Conservation (phyloP, 495 filamentous ascomycete genomes). For the Penicillium malachiteum region DNA sequence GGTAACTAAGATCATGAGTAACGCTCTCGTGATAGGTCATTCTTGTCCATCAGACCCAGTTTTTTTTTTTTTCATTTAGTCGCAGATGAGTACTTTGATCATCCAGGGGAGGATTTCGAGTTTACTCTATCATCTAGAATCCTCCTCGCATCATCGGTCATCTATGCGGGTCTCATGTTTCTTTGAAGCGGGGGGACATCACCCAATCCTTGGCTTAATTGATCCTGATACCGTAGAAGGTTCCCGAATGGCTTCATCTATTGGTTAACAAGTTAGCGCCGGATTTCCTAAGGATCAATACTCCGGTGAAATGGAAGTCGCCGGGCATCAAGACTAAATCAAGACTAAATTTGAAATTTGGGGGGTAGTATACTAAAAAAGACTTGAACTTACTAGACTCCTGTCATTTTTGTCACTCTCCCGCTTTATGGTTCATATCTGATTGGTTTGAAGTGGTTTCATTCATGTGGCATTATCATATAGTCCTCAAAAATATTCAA, state of each 20-base stretch:
- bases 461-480: slow-evolving; percentile 20
- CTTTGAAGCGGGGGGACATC: not conserved
- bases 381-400: too few relatives aligned
- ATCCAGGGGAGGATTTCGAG: slow-evolving; percentile 17
- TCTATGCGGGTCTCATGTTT: not conserved
- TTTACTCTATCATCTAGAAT: not conserved
- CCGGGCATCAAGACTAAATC: not conserved
- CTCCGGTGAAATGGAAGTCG: too few relatives aligned
- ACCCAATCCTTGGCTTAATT: not conserved
- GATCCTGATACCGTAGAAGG: not conserved
- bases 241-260: not conserved
- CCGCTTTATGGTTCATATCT: not conserved
- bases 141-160: not conserved
- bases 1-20: not conserved
- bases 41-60: slow-evolving; percentile 17
- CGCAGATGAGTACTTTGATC: not conserved
- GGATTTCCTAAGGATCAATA: not conserved
- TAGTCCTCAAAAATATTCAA: slow-evolving; percentile 3
- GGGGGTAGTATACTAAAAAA: not conserved
- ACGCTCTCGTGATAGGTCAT: not conserved
- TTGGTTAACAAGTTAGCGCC: not conserved
- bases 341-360: too few relatives aligned
- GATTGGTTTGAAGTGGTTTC: slow-evolving; percentile 14
- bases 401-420: not conserved
- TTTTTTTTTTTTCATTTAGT: slow-evolving; percentile 18